A percentile compares a stretch with the other conserved stretches of the same genome.
phyloP scores from a whole-genome alignment of 208 protist genomes.

The Naegleria lovaniensis region DNA sequence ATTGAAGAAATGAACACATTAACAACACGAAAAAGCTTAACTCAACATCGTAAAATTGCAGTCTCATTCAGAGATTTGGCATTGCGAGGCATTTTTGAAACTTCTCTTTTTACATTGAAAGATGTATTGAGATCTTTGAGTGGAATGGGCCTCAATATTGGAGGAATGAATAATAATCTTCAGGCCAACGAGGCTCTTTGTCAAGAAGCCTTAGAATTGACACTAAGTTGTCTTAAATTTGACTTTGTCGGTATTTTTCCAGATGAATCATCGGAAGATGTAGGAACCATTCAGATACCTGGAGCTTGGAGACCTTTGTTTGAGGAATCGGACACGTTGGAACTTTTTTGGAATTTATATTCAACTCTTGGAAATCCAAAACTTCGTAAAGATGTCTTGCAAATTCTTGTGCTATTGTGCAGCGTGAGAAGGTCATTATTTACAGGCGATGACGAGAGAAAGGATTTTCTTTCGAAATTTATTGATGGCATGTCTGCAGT shows the following conservation, averaged over 20 bases:
- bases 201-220: constrained; percentile 47
- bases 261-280: constrained; percentile 54
- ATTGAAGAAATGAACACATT: constrained; percentile 38
- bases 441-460: constrained; percentile 46
- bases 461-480: constrained; percentile 45
- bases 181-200: not conserved
- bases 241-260: constrained; percentile 59
- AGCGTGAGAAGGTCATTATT: constrained; percentile 59
- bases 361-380: constrained; percentile 23
- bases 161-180: not conserved
- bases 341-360: constrained; percentile 61
- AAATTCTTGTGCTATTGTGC: constrained; percentile 58
- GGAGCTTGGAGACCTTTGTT: constrained; percentile 51
- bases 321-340: constrained; percentile 49
- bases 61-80: constrained; percentile 53
- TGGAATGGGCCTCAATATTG: not conserved
- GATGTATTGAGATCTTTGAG: not conserved
- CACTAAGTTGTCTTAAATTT: constrained; percentile 51
- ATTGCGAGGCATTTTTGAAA: constrained; percentile 46
- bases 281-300: constrained; percentile 58
- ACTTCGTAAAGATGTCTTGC: constrained; percentile 39
- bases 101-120: constrained; percentile 35
- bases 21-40: constrained; percentile 35
- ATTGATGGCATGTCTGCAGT: constrained; percentile 45
- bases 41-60: constrained; percentile 55